These are phyloP conservation scores for Trichosanthes truncata DNA, from an alignment of 306 rosid genomes.

Conservation along the genomic window DNA sequence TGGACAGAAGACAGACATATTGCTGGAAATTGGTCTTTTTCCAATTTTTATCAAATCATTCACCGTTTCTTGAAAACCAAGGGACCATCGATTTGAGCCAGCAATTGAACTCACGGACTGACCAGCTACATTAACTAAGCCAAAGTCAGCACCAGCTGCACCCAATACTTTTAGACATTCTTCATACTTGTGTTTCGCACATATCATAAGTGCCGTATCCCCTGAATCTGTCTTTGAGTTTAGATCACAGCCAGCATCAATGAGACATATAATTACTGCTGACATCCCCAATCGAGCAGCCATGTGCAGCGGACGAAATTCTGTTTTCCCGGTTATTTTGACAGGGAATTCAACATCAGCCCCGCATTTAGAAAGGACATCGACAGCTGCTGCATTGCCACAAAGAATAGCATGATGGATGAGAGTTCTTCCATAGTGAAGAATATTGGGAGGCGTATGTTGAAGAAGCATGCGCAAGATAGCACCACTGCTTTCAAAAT, in stretches of 20 bases:
- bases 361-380: conserved; percentile 45
- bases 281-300: conserved; percentile 71
- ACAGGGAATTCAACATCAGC: conserved; percentile 50
- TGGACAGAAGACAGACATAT: conserved; percentile 43
- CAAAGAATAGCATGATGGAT: conserved; percentile 85
- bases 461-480: conserved; percentile 58
- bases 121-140: conserved; percentile 50
- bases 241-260: conserved; percentile 61
- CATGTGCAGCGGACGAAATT: conserved; percentile 68
- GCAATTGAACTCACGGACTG: conserved; percentile 62
- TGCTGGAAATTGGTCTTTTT: conserved; percentile 53
- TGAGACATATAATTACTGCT: conserved; percentile 44
- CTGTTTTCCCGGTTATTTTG: conserved; percentile 40
- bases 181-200: conserved; percentile 54
- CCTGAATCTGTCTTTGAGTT: conserved; percentile 58
- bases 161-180: conserved; percentile 57
- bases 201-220: conserved; percentile 72
- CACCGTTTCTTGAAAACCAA: conserved; percentile 53
- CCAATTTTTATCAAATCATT: conserved; percentile 36
- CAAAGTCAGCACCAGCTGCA: conserved; percentile 73
- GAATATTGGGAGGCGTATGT: conserved; percentile 25
- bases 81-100: conserved; percentile 49
- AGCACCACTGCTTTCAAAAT: conserved; percentile 75
- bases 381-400: conserved; percentile 57
- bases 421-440: conserved; percentile 63